Conservation (phyloP, 768 basidiomycete species). For the Termitomyces sp. region DNA sequence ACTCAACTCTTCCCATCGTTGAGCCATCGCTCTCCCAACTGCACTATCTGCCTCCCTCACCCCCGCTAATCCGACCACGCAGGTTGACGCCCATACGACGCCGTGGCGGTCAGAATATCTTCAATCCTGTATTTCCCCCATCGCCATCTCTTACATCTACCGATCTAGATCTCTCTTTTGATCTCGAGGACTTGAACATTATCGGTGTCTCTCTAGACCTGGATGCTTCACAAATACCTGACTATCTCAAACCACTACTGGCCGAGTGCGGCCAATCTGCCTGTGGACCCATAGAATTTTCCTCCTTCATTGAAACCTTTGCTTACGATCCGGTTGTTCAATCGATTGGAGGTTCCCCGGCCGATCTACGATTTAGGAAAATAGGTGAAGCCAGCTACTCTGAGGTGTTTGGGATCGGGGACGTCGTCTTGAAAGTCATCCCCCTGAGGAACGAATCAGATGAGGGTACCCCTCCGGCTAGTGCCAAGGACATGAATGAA, state of each 20-base stretch:
- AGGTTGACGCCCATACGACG: conserved; percentile 68
- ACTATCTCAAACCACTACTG: conserved; percentile 62
- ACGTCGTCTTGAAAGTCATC: conserved; percentile 88
- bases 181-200: conserved; percentile 41
- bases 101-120: conserved; percentile 33
- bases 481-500: conserved; percentile 20
- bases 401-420: conserved; percentile 89
- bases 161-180: conserved; percentile 51
- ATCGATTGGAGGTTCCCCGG: conserved; percentile 16
- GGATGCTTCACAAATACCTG: conserved; percentile 32
- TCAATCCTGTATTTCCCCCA: conserved; percentile 49
- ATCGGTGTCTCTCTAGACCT: conserved; percentile 27
- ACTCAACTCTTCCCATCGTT: not conserved
- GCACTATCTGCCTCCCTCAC: conserved; percentile 24
- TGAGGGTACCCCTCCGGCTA: conserved; percentile 8
- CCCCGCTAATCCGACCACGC: conserved; percentile 44
- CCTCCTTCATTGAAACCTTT: conserved; percentile 79
- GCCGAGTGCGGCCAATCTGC: conserved; percentile 66
- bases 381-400: conserved; percentile 97
- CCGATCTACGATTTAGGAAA: conserved; percentile 58
- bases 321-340: conserved; percentile 67
- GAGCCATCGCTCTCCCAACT: conserved; percentile 13
- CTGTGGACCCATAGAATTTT: conserved; percentile 68
- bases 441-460: conserved; percentile 60
- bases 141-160: conserved; percentile 46